Conservation (phyloP, 2,329 filamentous ascomycete genomes). For the Sclerotinia sclerotiorum region DNA sequence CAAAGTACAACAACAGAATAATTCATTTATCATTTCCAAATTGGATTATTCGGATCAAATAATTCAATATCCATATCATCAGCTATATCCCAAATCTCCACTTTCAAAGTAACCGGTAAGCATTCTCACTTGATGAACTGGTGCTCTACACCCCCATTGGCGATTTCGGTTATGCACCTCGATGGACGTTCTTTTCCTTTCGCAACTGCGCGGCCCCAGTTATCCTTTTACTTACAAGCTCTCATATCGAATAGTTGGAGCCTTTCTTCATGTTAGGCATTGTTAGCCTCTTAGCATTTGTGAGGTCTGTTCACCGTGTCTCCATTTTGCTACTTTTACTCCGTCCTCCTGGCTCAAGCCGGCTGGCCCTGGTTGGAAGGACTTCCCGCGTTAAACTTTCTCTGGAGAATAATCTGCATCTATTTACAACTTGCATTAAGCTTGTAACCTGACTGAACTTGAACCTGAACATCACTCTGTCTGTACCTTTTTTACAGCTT, state of each 20-base stretch:
- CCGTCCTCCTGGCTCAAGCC: not conserved
- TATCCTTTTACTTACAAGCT: not conserved
- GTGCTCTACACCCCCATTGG: not conserved
- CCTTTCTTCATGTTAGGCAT: not conserved
- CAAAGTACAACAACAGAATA: not conserved
- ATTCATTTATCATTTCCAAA: not conserved
- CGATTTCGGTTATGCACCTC: conserved; percentile 6
- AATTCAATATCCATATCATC: not conserved
- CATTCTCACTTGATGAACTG: not conserved
- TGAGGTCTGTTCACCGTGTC: not conserved
- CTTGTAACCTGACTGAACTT: not conserved
- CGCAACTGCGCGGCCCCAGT: not conserved
- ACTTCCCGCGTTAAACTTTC: not conserved
- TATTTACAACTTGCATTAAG: not conserved
- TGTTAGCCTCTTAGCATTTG: not conserved
- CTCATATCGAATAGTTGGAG: not conserved
- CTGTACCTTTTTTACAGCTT: not conserved
- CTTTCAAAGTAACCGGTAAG: conserved; percentile 1
- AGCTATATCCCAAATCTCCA: not conserved
- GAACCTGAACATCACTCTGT: not conserved
- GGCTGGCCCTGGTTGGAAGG: not conserved
- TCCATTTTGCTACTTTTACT: not conserved
- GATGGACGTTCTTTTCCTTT: not conserved
- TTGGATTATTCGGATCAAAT: not conserved
- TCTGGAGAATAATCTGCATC: not conserved